Evolutionary conservation across 2,329 filamentous ascomycete species (phyloP), one percentile per base, ranked within the genome.

Genomic region (Alternaria alternata): DNA sequence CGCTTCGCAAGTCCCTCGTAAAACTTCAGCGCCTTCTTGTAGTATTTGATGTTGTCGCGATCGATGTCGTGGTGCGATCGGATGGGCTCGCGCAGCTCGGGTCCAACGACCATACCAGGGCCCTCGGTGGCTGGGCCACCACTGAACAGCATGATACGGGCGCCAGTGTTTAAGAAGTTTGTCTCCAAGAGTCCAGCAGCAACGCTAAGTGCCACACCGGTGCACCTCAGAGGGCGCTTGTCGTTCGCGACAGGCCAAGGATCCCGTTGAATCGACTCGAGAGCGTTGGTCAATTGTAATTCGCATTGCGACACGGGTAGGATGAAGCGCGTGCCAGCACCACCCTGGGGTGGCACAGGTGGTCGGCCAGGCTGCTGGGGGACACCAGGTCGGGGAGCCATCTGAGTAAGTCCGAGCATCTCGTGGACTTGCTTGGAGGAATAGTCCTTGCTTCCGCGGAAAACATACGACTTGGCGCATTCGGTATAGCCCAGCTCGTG

Each of bases 31-130:
- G 95, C 95, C 82, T 99, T 99, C 86, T 99, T 99, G 83, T 96
- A 98, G 82, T 98, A 97, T 81, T 99, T 99, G 82, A 97, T 96
- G 78, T 97, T 97, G 80, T 99, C 95, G 59, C 94, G 89, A 78
- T 99, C 95, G 79, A 99, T 99, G 74, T 99, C 95, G 80, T 99
- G 95, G 81, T 99, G 95, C 42, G 94, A 98, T 75, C 95, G 91
- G 67, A 99, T 98, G 9, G 96, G 93, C 78, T 99, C 95, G 78
- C 94, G 91, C 67, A 99, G 84, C 81, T 99, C 95, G 24, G 95
- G 92, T 3, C 94, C 94, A 76, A 99, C 95, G 32, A 99, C 95
- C 87, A 97, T 93, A 62, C 95, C 95, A 11, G 95, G 95, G 1
- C 95, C 95, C 80, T 99, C 95, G 0, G 95, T 99, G 41, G 94